Base-by-base conservation (phyloP, 1,139 yeast species). In the Diutina rugosa region DNA sequence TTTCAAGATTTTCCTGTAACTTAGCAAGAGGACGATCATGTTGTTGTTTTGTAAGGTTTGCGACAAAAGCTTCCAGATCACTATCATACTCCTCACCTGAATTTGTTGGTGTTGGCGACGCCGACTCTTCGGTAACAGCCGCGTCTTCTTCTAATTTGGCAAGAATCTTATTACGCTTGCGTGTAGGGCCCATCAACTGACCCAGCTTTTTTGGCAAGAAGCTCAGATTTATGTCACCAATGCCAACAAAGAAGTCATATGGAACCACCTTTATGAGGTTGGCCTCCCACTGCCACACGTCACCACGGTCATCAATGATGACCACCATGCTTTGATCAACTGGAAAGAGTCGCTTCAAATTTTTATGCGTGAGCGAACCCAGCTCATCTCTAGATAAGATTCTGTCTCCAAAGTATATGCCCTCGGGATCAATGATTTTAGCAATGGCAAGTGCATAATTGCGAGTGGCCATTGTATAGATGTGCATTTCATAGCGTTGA, bases 401-500 rank as follows among this genome's bases (percentile, higher is more conserved):
- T 57, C 99, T 76, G 66, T 91, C 97, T 7, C 95, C 97, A 72
- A 93, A 93, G 65, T 84, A 86, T 57, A 76, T 75, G 1, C 95
- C 96, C 26, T 81, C 83, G 0, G 99, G 99, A 65, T 93, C 99
- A 56, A 95, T 90, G 47, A 95, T 86, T 57, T 83, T 81, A 38
- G 98, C 96, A 61, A 95, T 88, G 21, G 93, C 88, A 56, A 84
- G 78, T 0, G 99, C 99, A 70, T 93, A 93, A 51, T 93, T 85
- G 61, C 96, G 76, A 3, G 99, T 95, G n/a, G 99, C 99, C 99
- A 93, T 93, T 8, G 99, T 93, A 69, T 93, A 93, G 51, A 93
- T 90, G 69, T 93, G 99, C 78, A 93, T 75, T 70, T 93, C 99
- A 67, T 87, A 93, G 56, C 80, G 71, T 54, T 83, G 70, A 6